Percentiles rank a stretch among this genome's conserved stretches.
These are phyloP conservation scores for Serendipita sp. DNA, from an alignment of 768 basidiomycete species.

Conservation along the genomic window DNA sequence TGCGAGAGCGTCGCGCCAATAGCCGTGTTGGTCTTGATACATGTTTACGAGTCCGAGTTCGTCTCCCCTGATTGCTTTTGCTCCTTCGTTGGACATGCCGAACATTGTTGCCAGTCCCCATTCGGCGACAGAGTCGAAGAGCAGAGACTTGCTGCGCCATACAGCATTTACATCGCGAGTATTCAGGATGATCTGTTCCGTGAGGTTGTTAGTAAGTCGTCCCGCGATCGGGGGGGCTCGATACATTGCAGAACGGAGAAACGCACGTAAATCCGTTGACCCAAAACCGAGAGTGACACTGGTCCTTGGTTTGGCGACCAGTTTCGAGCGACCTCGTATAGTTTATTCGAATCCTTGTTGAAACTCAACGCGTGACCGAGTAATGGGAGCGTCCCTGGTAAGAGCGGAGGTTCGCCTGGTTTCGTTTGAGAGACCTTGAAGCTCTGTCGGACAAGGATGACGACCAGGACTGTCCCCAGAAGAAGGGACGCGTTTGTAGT, in stretches of 20 bases:
- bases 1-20: slow-evolving; percentile 1
- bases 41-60: not conserved
- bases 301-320: not conserved
- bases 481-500: not conserved
- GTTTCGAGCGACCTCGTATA: not conserved
- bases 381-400: not conserved
- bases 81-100: not conserved
- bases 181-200: not conserved
- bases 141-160: not conserved
- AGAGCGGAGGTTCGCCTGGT: not conserved
- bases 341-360: not conserved
- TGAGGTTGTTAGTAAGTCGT: too few relatives aligned
- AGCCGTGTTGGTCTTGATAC: not conserved
- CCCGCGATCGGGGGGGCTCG: not conserved
- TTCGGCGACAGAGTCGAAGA: not conserved
- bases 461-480: not conserved
- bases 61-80: not conserved
- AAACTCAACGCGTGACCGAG: not conserved
- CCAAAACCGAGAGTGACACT: not conserved
- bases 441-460: not conserved
- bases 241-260: not conserved
- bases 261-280: not conserved
- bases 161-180: not conserved
- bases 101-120: not conserved
- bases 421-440: not conserved